A percentile compares a stretch with the other conserved stretches of the same genome.
Evolutionary conservation across 169 alveolate species (phyloP).

Genomic region (Cryptosporidium sp.): DNA sequence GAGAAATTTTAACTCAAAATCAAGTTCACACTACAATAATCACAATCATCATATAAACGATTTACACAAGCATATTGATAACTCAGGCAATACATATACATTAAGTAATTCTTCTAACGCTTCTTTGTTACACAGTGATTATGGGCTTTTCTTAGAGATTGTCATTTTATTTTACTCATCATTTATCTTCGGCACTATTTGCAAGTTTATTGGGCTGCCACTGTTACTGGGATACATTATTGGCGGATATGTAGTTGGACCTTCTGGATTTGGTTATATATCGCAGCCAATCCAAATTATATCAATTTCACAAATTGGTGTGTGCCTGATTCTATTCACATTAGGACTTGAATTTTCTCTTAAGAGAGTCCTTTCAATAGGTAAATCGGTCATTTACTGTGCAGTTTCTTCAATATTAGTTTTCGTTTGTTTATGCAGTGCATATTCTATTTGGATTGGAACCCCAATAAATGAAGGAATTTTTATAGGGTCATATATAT

Average conservation of each 20-base stretch:
- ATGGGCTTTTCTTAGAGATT: slow-evolving; percentile 65
- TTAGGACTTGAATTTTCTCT: slow-evolving; percentile 62
- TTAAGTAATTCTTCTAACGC: slow-evolving; percentile 61
- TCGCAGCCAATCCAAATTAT: slow-evolving; percentile 72
- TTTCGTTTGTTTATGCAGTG: slow-evolving; percentile 49
- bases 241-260: slow-evolving; percentile 74
- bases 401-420: slow-evolving; percentile 42
- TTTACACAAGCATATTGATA: slow-evolving; percentile 28
- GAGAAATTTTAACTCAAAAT: slow-evolving; percentile 5
- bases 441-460: slow-evolving; percentile 68
- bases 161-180: slow-evolving; percentile 63
- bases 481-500: slow-evolving; percentile 69
- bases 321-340: slow-evolving; percentile 49
- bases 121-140: slow-evolving; percentile 64
- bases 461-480: slow-evolving; percentile 74
- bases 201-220: slow-evolving; percentile 67
- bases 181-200: slow-evolving; percentile 62
- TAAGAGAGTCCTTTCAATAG: slow-evolving; percentile 60
- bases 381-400: slow-evolving; percentile 62
- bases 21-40: neutral
- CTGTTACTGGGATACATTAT: slow-evolving; percentile 56
- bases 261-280: slow-evolving; percentile 68
- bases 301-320: slow-evolving; percentile 75
- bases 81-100: slow-evolving; percentile 53
- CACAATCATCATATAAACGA: slow-evolving; percentile 22